phyloP scores from a whole-genome alignment of 2,329 filamentous ascomycete genomes.

The Acephala macrosclerotiorum region DNA sequence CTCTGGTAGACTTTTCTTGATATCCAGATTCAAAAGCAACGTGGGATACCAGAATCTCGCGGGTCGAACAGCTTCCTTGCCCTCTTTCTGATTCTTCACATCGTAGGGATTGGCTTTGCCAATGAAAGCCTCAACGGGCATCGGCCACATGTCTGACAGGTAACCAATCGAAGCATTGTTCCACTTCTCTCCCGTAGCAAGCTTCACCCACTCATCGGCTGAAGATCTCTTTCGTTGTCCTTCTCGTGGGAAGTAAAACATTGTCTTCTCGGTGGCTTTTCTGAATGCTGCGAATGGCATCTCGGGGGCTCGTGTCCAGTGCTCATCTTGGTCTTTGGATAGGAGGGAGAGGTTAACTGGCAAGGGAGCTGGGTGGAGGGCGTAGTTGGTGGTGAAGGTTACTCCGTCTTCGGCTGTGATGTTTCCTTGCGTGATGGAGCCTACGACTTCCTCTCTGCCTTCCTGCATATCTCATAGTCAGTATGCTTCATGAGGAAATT shows the following conservation, averaged over 20 bases:
- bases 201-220: conserved; percentile 73
- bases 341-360: conserved; percentile 52
- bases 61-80: neutral
- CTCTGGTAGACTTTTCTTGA: conserved; percentile 57
- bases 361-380: conserved; percentile 48
- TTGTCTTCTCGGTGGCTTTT: conserved; percentile 52
- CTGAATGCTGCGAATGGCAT: conserved; percentile 43
- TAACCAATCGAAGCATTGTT: conserved; percentile 70
- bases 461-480: too few relatives aligned
- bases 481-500: too few relatives aligned
- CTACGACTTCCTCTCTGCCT: conserved; percentile 69
- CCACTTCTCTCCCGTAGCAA: conserved; percentile 66
- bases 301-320: conserved; percentile 48
- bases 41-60: conserved; percentile 57
- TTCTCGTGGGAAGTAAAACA: conserved; percentile 58
- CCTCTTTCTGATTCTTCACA: conserved; percentile 16
- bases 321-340: conserved; percentile 50
- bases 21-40: conserved; percentile 74
- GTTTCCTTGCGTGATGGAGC: conserved; percentile 71
- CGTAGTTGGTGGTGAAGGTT: conserved; percentile 61
- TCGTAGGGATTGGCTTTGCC: conserved; percentile 42
- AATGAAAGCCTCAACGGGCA: conserved; percentile 63
- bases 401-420: conserved; percentile 64
- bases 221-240: conserved; percentile 49
- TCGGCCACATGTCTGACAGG: conserved; percentile 71